Base-by-base conservation (phyloP, 148 eudicot species). In the Rhododendron williamsianum region DNA sequence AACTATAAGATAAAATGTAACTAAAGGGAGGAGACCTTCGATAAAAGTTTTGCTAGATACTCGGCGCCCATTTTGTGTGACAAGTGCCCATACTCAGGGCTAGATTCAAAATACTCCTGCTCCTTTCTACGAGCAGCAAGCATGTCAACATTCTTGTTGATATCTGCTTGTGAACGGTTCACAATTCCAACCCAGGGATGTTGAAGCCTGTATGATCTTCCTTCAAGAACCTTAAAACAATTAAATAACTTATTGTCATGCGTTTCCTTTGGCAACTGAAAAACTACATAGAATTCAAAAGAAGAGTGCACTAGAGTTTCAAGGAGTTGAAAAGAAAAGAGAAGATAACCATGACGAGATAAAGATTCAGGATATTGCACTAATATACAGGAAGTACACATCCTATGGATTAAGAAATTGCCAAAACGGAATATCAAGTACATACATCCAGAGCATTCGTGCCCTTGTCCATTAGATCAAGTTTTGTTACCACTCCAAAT, bases 141-240 rank as follows among this genome's bases (percentile, higher is more conserved):
- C 96, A 97, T 97, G 92, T 97, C 92, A 76, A 97, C 98, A 89
- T 93, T 94, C 89, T 95, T 97, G 92, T 97, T 97, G 86, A 97
- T 97, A 87, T 97, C 99, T 46, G 99, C 98, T 92, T 97, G 99
- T 84, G 99, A 97, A 86, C 99, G 98, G 83, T 97, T 97, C 90
- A 97, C 99, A 72, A 97, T 90, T 85, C 99, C 99, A 89, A 95
- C 99, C 99, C 99, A 97, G 30, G 99, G 99, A 94, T 97, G 98
- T 84, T 90, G 93, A 82, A 97, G 94, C 88, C 94, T 93, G 91
- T 97, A 97, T 63, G 98, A 84, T 91, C 98, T 93, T 85, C 99
- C 99, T 91, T 97, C 99, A 88, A 97, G 94, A 88, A 95, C 98
- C 99, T 95, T 85, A 54, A 54, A 51, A 87, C 4, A 82, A 77